phyloP scores from a whole-genome alignment of 257 asterid species.

The Nicotiana otophora region DNA sequence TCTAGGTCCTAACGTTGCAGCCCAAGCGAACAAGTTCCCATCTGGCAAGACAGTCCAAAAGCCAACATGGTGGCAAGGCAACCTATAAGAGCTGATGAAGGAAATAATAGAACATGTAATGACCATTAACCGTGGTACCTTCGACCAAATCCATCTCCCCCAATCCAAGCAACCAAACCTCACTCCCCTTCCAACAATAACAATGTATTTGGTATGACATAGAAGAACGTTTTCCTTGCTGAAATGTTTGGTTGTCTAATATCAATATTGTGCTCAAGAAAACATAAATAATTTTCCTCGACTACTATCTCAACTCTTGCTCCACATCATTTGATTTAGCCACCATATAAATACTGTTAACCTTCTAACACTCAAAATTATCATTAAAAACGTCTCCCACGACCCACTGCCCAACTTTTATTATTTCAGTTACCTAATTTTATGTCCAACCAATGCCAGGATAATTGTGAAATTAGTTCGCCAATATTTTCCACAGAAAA shows the following conservation, averaged over 20 bases:
- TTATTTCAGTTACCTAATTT: neutral
- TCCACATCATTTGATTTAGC: neutral
- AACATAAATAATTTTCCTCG: neutral
- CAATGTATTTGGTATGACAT: neutral
- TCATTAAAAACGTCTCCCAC: neutral
- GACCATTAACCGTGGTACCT: neutral
- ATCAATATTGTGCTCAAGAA: neutral
- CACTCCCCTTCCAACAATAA: neutral
- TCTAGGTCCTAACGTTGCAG: neutral
- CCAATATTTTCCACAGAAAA: neutral
- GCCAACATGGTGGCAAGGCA: neutral
- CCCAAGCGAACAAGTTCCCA: neutral
- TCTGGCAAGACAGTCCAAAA: neutral
- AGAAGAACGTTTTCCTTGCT: neutral
- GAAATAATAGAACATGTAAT: neutral
- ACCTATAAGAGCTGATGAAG: neutral
- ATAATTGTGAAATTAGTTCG: neutral
- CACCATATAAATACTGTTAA: neutral
- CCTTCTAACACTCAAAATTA: neutral
- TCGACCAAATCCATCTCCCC: neutral
- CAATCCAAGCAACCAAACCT: neutral
- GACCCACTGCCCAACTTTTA: neutral
- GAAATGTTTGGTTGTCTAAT: neutral
- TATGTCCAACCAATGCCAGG: neutral
- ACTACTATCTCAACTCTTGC: neutral